Percentiles rank a stretch among this genome's conserved stretches.
These are phyloP conservation scores for Saksenaea oblongispora DNA, from an alignment of 371 early-diverging fungal genomes.

Conservation along the genomic window DNA sequence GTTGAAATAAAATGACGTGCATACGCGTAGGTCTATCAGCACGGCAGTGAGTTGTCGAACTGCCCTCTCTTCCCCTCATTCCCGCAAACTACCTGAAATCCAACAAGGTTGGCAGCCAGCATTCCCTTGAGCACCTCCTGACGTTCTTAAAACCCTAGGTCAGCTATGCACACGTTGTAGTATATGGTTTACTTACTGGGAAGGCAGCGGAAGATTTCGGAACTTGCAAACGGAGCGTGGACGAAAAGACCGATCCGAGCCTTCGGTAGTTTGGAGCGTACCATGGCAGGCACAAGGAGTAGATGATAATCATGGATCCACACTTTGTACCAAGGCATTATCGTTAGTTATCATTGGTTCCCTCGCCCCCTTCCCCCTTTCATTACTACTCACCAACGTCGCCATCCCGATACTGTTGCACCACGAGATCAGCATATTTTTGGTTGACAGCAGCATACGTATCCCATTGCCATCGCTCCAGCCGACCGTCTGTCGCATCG, in stretches of 20 bases:
- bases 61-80: conserved; percentile 9
- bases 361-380: background rate
- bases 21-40: conserved; percentile 86
- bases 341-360: background rate
- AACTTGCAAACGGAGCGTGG: conserved; percentile 96
- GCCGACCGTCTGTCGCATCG: conserved; percentile 66
- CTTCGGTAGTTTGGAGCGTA: conserved; percentile 75
- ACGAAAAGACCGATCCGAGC: conserved; percentile 95
- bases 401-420: conserved; percentile 71
- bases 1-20: conserved; percentile 94
- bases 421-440: conserved; percentile 81
- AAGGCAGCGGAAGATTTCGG: conserved; percentile 92
- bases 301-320: conserved; percentile 99
- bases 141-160: conserved; percentile 75
- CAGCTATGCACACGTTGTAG: conserved; percentile 30
- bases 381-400: conserved; percentile 74
- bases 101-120: conserved; percentile 88
- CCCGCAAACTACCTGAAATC: conserved; percentile 74
- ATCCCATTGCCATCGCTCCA: conserved; percentile 78
- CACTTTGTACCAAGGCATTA: conserved; percentile 42
- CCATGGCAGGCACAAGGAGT: conserved; percentile 84
- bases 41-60: background rate
- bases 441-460: conserved; percentile 88
- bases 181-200: conserved; percentile 62
- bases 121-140: conserved; percentile 92